Percentiles rank a stretch among this genome's conserved stretches.
Conservation (phyloP, 2,329 filamentous ascomycete genomes). For the Trichoderma sp. region DNA sequence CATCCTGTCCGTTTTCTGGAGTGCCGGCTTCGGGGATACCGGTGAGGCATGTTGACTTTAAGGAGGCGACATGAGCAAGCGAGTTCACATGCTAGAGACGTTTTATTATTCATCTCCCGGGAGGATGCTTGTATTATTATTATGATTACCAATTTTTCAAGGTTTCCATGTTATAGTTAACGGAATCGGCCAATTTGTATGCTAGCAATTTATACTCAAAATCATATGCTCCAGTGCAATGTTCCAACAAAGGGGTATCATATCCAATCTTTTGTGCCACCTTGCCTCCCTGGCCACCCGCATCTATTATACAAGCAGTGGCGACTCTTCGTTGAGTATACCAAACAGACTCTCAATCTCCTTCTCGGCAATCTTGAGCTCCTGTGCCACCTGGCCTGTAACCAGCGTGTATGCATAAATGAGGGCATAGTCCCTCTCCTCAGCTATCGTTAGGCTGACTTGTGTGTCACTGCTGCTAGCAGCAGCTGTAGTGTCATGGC, state of each 20-base stretch:
- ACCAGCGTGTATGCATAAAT: conserved; percentile 84
- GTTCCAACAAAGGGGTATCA: not conserved
- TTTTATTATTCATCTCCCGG: not conserved
- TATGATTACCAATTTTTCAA: not conserved
- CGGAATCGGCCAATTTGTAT: not conserved
- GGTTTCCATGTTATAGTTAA: not conserved
- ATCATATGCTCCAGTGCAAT: not conserved
- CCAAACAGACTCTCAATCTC: conserved; percentile 63
- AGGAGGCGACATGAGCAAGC: not conserved
- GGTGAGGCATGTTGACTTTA: not conserved
- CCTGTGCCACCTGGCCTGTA: conserved; percentile 62
- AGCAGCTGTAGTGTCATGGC: not conserved
- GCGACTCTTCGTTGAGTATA: conserved; percentile 42
- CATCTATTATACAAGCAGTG: conserved; percentile 22
- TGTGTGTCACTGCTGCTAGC: not conserved
- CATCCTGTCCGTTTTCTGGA: conserved; percentile 21
- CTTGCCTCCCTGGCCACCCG: not conserved
- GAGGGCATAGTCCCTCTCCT: conserved; percentile 78
- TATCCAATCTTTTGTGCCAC: conserved; percentile 13
- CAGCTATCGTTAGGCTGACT: conserved; percentile 40
- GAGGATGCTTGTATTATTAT: conserved; percentile 2
- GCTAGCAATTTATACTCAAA: not conserved
- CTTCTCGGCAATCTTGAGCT: conserved; percentile 57
- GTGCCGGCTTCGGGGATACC: conserved; percentile 3
- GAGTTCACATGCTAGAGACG: not conserved